Base-by-base conservation (phyloP, 805 yeast genomes). In the Vanderwaltozyma polyspora region DNA sequence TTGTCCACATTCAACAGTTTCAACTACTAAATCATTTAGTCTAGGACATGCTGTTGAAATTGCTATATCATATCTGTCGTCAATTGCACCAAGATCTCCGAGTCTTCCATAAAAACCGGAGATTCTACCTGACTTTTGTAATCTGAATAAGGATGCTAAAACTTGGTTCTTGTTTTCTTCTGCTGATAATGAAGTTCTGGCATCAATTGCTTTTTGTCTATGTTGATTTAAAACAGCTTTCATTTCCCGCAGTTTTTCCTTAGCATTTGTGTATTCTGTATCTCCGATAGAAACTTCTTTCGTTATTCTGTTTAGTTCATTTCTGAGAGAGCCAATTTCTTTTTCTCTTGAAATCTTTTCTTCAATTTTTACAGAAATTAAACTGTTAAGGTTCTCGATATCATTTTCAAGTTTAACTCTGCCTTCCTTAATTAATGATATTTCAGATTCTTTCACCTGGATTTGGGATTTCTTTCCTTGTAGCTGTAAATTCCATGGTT, bases 21-120 rank as follows among this genome's bases (percentile, higher is more conserved):
- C 96, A 3, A 91, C 97, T 13, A 91, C 97, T 68, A 86, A 76
- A 41, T 93, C 89, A 53, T 89, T 94, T 37, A 91, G 64, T 7
- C 87, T 77, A 1, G 94, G 86, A 44, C 91, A 85, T 0, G 95
- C 97, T 0, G 97, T 91, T 0, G 97, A 86, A 7, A 91, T 75
- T 0, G 98, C 98, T 34, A 86, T 72, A 58, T 93, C 97, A 54
- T 81, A 91, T 48, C 73, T 70, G 43, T 80, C 83, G 52, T 85
- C 95, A 42, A 91, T 91, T 2, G 71, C 68, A n/a, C 95, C 99
- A 29, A 91, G 62, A 45, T 85, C 94, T 13, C 98, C 99, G 12
- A 91, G 62, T 41, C 95, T 67, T 0, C 97, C 98, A 52, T 83
- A 68, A 45, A 89, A 83, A 0, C 97, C 98, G 6, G 63, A 62